These are phyloP conservation scores for Umbilicus rupestris DNA, from an alignment of 164 flowering plant species.

Conservation along the genomic window DNA sequence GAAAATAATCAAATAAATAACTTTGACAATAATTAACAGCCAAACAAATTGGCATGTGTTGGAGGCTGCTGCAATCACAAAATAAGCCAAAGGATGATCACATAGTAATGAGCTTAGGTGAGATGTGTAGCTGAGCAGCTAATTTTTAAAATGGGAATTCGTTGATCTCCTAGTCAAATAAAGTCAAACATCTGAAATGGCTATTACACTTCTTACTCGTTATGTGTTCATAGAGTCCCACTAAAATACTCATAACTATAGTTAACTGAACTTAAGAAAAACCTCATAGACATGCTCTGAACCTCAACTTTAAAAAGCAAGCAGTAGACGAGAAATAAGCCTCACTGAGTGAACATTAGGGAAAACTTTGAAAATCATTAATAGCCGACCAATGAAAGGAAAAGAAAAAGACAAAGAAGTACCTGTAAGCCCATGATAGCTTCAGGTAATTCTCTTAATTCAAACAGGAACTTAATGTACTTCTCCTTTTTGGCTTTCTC, in stretches of 20 bases:
- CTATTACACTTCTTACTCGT: too few relatives aligned
- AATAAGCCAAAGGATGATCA: neutral
- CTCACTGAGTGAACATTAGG: neutral
- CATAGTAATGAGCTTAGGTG: neutral
- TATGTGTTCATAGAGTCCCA: too few relatives aligned
- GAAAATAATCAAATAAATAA: neutral
- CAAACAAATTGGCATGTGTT: neutral
- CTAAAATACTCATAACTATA: too few relatives aligned
- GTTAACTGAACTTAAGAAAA: too few relatives aligned
- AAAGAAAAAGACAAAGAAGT: slow-evolving; percentile 6
- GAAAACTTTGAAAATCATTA: neutral
- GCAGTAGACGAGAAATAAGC: too few relatives aligned
- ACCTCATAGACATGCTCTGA: too few relatives aligned
- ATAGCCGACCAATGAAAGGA: neutral
- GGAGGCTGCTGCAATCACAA: neutral
- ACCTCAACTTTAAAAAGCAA: too few relatives aligned
- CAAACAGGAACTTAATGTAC: slow-evolving; percentile 68
- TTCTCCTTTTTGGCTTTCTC: slow-evolving; percentile 97
- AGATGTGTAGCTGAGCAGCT: neutral
- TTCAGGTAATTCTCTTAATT: slow-evolving; percentile 81
- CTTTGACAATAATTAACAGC: neutral
- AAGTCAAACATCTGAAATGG: too few relatives aligned
- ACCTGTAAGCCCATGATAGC: slow-evolving; percentile 94
- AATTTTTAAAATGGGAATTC: neutral
- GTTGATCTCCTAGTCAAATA: too few relatives aligned